A percentile compares a stretch with the other conserved stretches of the same genome.
These are phyloP conservation scores for bread wheat (Triticum aestivum) DNA, from an alignment of 176 grass and related monocot genomes.

Conservation along the genomic window DNA sequence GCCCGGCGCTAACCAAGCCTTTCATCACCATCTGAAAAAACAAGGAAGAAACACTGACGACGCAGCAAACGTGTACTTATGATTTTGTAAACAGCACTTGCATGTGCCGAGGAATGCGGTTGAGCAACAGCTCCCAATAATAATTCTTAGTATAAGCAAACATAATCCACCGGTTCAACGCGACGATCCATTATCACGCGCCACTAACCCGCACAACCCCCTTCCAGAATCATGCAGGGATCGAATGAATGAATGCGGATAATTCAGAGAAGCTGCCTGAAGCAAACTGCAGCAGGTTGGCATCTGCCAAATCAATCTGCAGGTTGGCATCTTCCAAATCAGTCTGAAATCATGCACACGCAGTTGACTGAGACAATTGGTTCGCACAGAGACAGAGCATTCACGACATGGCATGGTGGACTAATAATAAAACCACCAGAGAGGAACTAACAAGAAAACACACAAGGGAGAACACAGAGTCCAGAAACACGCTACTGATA, in stretches of 20 bases:
- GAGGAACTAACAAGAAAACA: neutral
- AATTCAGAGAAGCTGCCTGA: neutral
- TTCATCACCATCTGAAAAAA: no score
- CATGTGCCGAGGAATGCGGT: slow-evolving; percentile 29
- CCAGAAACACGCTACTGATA: slow-evolving; percentile 15
- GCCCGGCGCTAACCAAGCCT: no score
- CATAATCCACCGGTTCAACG: neutral
- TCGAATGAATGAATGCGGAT: neutral
- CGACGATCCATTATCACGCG: neutral
- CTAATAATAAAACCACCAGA: slow-evolving; percentile 23
- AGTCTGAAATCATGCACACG: neutral
- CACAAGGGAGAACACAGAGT: neutral
- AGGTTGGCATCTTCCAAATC: slow-evolving; percentile 8
- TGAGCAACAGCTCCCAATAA: slow-evolving; percentile 1
- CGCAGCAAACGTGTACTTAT: neutral
- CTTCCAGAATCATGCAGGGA: slow-evolving; percentile 19
- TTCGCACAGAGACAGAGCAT: neutral
- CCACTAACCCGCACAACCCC: neutral
- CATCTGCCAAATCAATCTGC: neutral
- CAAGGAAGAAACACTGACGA: no score
- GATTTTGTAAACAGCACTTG: slow-evolving; percentile 14
- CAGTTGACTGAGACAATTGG: slow-evolving; percentile 28
- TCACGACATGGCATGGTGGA: neutral
- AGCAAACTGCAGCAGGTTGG: slow-evolving; percentile 17
- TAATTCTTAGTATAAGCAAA: neutral